Conservation (phyloP, 2,329 filamentous ascomycete species). For the Talaromyces sp. region DNA sequence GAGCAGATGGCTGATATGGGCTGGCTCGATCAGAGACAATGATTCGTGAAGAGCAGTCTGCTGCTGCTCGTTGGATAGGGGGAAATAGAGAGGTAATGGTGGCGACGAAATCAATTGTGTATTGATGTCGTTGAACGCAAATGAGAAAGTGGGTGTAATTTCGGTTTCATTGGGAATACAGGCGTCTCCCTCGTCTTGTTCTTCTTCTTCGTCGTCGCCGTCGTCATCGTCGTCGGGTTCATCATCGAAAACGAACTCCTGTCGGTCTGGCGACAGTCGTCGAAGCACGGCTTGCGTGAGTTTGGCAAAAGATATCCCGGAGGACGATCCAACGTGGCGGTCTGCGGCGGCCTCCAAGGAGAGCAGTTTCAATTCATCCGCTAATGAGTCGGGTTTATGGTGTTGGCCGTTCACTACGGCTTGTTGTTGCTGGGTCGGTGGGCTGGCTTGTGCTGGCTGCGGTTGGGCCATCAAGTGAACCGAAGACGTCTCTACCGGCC, state of each 20-base stretch:
- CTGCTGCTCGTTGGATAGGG: background rate
- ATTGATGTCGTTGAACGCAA: conserved; percentile 3
- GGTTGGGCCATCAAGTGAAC: background rate
- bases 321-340: conserved; percentile 44
- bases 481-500: background rate
- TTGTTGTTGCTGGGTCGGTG: background rate
- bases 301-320: conserved; percentile 45
- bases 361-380: conserved; percentile 34
- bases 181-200: conserved; percentile 1
- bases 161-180: background rate
- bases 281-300: conserved; percentile 43
- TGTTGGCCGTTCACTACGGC: background rate
- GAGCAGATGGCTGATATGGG: conserved; percentile 31
- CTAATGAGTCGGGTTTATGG: conserved; percentile 2
- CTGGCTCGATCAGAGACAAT: conserved; percentile 19
- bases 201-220: too few species aligned
- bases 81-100: conserved; percentile 5
- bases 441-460: background rate
- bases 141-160: conserved; percentile 19
- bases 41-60: conserved; percentile 3
- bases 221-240: conserved; percentile 23
- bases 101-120: conserved; percentile 3
- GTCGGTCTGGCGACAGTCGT: conserved; percentile 42
- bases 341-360: conserved; percentile 47
- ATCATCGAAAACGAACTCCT: conserved; percentile 41